Base-by-base conservation (phyloP, 2,329 filamentous ascomycete species). In the Bipolaris victoriae region DNA sequence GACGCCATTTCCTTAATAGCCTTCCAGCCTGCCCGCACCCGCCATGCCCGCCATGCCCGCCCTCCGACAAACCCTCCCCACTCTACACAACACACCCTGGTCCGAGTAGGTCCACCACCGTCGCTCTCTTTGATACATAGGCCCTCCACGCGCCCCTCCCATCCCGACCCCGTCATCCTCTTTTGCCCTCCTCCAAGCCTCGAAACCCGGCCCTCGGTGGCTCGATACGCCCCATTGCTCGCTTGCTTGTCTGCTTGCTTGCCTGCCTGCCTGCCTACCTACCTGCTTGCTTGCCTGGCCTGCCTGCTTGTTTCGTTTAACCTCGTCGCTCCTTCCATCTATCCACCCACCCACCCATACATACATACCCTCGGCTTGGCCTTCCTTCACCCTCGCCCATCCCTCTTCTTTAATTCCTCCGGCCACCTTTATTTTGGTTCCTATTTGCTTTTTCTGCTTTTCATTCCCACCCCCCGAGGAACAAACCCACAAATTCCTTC, bases 261-360 rank as follows among this genome's bases (percentile, higher is more conserved):
- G 52, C 61, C 50, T 62, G 61, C 40, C 40, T 26, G 4, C 33
- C 40, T 29, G 3, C 22, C 22, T 22, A 22, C 24, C 24, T 26
- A 6, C 26, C 26, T 9, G 26, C 26, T 7, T 26, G 26, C 26
- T 7, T 29, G 7, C 9, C 46, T 62, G 53, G 61, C 41, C 41
- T 29, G 9, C 15, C 41, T 18, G 5, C 24, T 16, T 26, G 13
- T 10, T n/a, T 62, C 58, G 66, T 64, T 70, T 63, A 60, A 54
- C 58, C 51, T 63, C 53, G 68, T 66, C 66, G 49, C 61, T 70
- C 68, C 55, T 69, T 72, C 41, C 55, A 55, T n/a, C 59, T 47
- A 16, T 40, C 53, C 33, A 56, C 41, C 55, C 57, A n/a, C 57
- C 45, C n/a, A 33, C 47, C 39, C 51, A 48, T 64, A 48, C 58